Conservation (phyloP, 192 early-diverging fungal genomes). For the Entomortierella beljakovae region DNA sequence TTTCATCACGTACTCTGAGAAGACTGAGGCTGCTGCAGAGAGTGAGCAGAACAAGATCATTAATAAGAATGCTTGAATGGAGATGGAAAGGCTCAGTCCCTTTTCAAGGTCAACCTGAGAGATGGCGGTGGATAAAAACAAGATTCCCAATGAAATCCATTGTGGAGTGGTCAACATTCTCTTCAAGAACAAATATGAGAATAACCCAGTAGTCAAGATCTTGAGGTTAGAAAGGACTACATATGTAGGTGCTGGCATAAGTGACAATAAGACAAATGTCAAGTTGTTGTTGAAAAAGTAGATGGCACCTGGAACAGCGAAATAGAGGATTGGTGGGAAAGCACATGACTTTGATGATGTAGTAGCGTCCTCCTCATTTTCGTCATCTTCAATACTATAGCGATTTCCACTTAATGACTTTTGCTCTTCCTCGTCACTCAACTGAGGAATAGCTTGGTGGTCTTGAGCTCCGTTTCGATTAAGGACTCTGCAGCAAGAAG, state of each 20-base stretch:
- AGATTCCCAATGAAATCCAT: constrained; percentile 44
- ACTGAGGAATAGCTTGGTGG: background rate
- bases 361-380: constrained; percentile 14
- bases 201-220: constrained; percentile 54
- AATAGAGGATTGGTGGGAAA: constrained; percentile 37
- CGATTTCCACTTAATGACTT: constrained; percentile 5
- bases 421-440: constrained; percentile 17
- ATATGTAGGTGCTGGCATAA: constrained; percentile 57
- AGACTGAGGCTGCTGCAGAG: constrained; percentile 50
- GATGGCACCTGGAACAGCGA: constrained; percentile 50
- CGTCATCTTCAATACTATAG: constrained; percentile 14
- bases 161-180: constrained; percentile 29
- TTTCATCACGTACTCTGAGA: constrained; percentile 58
- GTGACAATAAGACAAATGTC: constrained; percentile 35
- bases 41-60: constrained; percentile 51
- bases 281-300: constrained; percentile 59
- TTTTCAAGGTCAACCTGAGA: constrained; percentile 50
- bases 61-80: constrained; percentile 40
- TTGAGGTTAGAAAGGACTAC: constrained; percentile 54
- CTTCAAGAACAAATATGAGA: constrained; percentile 49
- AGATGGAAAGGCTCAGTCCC: constrained; percentile 25
- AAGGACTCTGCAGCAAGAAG: constrained; percentile 14
- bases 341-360: constrained; percentile 6
- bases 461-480: background rate
- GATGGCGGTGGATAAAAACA: constrained; percentile 49